Evolutionary conservation across 2,329 filamentous ascomycete genomes (phyloP), one percentile per base, ranked within the genome.

Genomic region (Aspergillus fijiensis): DNA sequence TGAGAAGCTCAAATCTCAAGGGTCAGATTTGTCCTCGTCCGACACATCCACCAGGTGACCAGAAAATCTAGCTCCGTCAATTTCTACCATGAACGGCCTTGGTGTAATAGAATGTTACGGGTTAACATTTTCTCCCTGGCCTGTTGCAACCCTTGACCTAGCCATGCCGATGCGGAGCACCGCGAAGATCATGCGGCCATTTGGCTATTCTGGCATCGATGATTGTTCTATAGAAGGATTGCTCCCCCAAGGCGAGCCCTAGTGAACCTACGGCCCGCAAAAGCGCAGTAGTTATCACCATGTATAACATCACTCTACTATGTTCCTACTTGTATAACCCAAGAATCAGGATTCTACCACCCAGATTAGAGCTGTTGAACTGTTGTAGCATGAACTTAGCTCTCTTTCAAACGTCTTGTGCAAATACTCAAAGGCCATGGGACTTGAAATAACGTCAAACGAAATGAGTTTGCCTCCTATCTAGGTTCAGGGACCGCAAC

Each of bases 1-100:
- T 29, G 79, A 77, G 66, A 70, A 69, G 42, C 61, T 65, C 31
- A 70, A 66, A 42, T 27, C 56, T 7, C 59, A 47, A 48, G 60
- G 14, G 23, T 11, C 25, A 21, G 56, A 60, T n/a, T 19, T 23
- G 29, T 50, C 16, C 4, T 19, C 25, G 21, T 35, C 59, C 33
- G 54, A 56, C 45, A 23, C 51, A 35, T 25, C 25, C 23, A 29
- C 60, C 14, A 27, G 54, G 52, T 65, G 47, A 45, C 39, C 6
- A 19, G 16, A 45, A 9, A 45, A 9, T 19, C 16, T 3, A 45
- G 6, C 9, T n/a, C 14, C 16, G 9, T 45, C 16, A 16, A 5
- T 35, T 9, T 2, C 39, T 45, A 45, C 14, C 39, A 45, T 16
- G 39, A 45, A 45, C 6, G 39, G 49, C 33, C 21, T 25, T 11